Percentiles rank a stretch among this genome's conserved stretches.
These are phyloP conservation scores for Arthrobotrys conoides DNA, from an alignment of 2,329 filamentous ascomycete species.

Conservation along the genomic window DNA sequence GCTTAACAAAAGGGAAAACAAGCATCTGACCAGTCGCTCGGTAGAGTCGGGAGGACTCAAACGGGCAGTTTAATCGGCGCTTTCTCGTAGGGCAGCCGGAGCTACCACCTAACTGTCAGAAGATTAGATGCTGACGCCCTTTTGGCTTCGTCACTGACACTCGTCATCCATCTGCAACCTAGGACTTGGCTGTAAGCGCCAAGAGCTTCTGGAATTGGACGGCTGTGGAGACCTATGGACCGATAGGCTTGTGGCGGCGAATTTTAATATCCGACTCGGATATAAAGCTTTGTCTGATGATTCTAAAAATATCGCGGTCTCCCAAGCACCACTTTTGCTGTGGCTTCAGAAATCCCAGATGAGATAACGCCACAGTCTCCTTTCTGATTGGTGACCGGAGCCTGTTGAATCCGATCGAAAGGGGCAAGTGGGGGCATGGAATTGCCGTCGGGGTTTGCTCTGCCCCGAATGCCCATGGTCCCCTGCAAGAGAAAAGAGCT, in stretches of 20 bases:
- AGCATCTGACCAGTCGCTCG: conserved; percentile 48
- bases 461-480: conserved; percentile 41
- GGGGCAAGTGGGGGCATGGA: conserved; percentile 54
- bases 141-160: conserved; percentile 56
- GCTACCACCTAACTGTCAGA: conserved; percentile 37
- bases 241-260: conserved; percentile 35
- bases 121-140: conserved; percentile 36
- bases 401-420: conserved; percentile 50
- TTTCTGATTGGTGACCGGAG: conserved; percentile 39
- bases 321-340: not conserved
- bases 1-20: conserved; percentile 28
- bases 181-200: conserved; percentile 58
- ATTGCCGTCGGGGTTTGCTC: conserved; percentile 47
- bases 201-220: conserved; percentile 58
- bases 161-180: conserved; percentile 61
- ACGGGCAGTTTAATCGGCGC: conserved; percentile 31
- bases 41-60: conserved; percentile 35
- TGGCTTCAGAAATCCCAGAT: conserved; percentile 47
- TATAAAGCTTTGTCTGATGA: conserved; percentile 35
- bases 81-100: conserved; percentile 35
- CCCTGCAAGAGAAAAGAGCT: conserved; percentile 54
- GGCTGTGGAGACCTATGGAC: conserved; percentile 11
- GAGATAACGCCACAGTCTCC: conserved; percentile 45
- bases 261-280: conserved; percentile 59
- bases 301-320: conserved; percentile 53